These are phyloP conservation scores for Kernera saxatilis DNA, from an alignment of 345 rosid species.

Conservation along the genomic window DNA sequence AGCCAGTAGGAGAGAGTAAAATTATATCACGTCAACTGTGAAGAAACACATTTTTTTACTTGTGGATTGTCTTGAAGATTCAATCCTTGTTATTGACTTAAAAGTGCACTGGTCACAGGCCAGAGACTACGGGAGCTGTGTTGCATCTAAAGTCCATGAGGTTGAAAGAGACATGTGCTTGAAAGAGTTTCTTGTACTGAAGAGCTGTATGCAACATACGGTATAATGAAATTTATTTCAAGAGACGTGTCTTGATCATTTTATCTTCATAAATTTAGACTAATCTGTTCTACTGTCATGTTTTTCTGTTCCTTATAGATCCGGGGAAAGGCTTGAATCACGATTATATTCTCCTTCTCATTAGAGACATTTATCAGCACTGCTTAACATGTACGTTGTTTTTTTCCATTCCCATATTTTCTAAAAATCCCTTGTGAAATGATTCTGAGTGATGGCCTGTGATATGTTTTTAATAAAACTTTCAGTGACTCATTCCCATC, in stretches of 20 bases:
- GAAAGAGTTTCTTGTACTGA: conserved; percentile 81
- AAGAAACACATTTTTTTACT: not conserved
- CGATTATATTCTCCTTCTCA: not conserved
- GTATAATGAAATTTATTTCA: conserved; percentile 37
- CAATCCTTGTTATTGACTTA: conserved; percentile 12
- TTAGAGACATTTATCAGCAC: not conserved
- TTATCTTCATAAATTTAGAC: not conserved
- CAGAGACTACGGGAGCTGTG: conserved; percentile 83
- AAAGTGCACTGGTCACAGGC: conserved; percentile 45
- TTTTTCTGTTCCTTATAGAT: conserved; percentile 38
- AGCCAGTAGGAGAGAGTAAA: not conserved
- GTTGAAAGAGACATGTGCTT: conserved; percentile 77
- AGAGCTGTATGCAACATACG: conserved; percentile 86
- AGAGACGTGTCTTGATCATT: not conserved
- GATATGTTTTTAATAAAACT: not conserved
- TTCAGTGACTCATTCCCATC: not conserved
- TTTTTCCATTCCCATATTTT: not conserved
- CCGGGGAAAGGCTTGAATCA: conserved; percentile 42
- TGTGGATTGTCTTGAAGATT: not conserved
- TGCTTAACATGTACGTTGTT: conserved; percentile 16
- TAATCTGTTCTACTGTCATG: conserved; percentile 15
- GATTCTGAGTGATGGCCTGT: not conserved
- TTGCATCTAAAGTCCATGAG: conserved; percentile 80
- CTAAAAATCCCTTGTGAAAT: not conserved
- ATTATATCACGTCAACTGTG: not conserved